Evolutionary conservation across 1,284 basidiomycete species (phyloP), one percentile per base, ranked within the genome.

Genomic region (Ustilago xerochloae): DNA sequence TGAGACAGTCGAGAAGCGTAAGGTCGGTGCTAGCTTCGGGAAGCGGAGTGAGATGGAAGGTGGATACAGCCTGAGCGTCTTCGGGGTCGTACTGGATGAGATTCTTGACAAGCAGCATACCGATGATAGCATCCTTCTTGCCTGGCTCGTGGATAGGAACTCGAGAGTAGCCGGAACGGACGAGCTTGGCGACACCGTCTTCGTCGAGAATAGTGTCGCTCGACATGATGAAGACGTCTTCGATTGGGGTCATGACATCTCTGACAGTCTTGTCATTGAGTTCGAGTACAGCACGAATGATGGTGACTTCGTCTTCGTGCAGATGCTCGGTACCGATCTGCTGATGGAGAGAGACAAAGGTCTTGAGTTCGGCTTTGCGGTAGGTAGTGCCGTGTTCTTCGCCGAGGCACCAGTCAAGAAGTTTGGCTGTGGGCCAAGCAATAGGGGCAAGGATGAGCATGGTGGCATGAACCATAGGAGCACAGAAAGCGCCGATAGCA

Each of bases 41-140:
- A 3, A 98, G 85, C n/a, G 95, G 92, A 0, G 82, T 85, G 41
- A 87, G 77, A 26, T 82, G 78, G 80, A 86, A 86, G 47, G 79
- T 80, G n/a, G 84, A 91, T 0, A 96, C 92, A 1, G 91, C 91
- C 65, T 89, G 88, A 2, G 88, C 89, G 82, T 92, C 88, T 18
- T 92, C 89, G 0, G 94, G 93, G 84, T 97, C 94, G 83, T 98
- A 98, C 1, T 89, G 89, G 54, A 97, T 90, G 38, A 99, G 89
- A 91, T 94, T 78, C 66, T 84, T 84, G 63, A 84, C 82, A 2
- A 97, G 89, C 3, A 99, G 87, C 76, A 97, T 89, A 0, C 96
- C 96, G 13, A 92, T 86, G 81, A 97, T 97, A 39, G 92, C 89
- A 13, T 90, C 86, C 2, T 90, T 89, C 55, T 92, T 88, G 4